These are phyloP conservation scores for Aspergillus mulundensis DNA, from an alignment of 495 filamentous ascomycete genomes.

Conservation along the genomic window DNA sequence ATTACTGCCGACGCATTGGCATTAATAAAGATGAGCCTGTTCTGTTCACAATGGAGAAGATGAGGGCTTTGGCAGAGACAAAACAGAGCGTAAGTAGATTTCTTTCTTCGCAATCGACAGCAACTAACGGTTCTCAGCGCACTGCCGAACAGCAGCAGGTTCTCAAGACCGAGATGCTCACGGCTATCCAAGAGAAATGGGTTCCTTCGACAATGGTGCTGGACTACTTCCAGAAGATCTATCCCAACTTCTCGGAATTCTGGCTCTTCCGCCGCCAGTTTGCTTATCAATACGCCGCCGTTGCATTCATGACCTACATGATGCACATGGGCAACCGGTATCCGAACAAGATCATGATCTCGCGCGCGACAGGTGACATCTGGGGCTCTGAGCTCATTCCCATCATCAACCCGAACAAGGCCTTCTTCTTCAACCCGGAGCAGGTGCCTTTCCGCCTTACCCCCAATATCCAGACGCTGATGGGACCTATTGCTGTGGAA, in stretches of 20 bases:
- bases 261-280: constrained; percentile 97
- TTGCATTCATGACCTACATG: constrained; percentile 98
- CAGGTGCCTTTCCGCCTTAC: constrained; percentile 95
- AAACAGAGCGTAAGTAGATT: constrained; percentile 52
- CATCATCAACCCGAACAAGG: constrained; percentile 70
- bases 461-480: constrained; percentile 88
- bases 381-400: constrained; percentile 95
- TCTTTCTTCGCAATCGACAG: not conserved
- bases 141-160: constrained; percentile 61
- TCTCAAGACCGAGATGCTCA: constrained; percentile 78
- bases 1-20: constrained; percentile 81
- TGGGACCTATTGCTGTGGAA: constrained; percentile 93
- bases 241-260: constrained; percentile 88
- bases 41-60: constrained; percentile 89
- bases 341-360: constrained; percentile 90
- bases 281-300: constrained; percentile 89
- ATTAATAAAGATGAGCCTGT: constrained; percentile 93
- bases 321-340: constrained; percentile 93
- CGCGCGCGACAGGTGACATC: constrained; percentile 83
- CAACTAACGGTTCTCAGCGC: constrained; percentile 45
- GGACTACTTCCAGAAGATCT: constrained; percentile 85
- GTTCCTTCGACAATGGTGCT: constrained; percentile 75
- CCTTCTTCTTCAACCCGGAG: constrained; percentile 91
- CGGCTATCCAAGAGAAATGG: constrained; percentile 86
- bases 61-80: constrained; percentile 67